Evolutionary conservation across 2,329 filamentous ascomycete genomes (phyloP), one percentile per base, ranked within the genome.

Genomic region (Aspergillus latus): DNA sequence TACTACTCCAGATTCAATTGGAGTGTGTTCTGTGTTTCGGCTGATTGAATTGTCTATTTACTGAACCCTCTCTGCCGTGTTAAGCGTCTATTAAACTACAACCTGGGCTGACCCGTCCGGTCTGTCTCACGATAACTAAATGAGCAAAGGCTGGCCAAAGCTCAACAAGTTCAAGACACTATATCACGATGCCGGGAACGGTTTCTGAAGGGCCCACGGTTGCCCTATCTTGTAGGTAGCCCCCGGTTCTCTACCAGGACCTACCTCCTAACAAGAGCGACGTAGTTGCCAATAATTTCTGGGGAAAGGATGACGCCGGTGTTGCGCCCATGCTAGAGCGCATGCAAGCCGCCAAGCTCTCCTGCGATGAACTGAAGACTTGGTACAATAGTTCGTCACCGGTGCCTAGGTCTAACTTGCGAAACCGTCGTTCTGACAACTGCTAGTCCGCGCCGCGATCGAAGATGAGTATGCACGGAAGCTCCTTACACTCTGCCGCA

Each of bases 301-400:
- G 94, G 94, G 94, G 94, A 62, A 97, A 96, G 81, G 93, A 97
- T 74, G 94, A 99, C 81, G 94, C 93, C 50, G 95, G 94, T 72
- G 92, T 99, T 69, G 82, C 83, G 45, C 95, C 94, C 57, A 84
- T 99, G 69, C 83, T 99, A 30, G 90, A 93, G 73, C 93, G 94
- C 69, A 96, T 99, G 91, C 88, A 91, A 70, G 88, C 87, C 75
- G 91, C 94, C 48, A 99, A 99, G 80, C 86, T 89, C 68, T 97
- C 94, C 28, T 92, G 88, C 72, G 95, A 99, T 75, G 94, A 99
- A 76, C 76, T 99, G 49, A 93, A 90, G 71, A 81, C 88, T 8
- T 99, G 99, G 77, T 99, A 99, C 74, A 86, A 82, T 61, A 83
- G 90, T 92, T 78, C 63, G 81, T 68, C 49, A 11, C n/a, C n/a